Conservation (phyloP, 1,284 basidiomycete genomes). For the Microbotryum silenes-acaulis region DNA sequence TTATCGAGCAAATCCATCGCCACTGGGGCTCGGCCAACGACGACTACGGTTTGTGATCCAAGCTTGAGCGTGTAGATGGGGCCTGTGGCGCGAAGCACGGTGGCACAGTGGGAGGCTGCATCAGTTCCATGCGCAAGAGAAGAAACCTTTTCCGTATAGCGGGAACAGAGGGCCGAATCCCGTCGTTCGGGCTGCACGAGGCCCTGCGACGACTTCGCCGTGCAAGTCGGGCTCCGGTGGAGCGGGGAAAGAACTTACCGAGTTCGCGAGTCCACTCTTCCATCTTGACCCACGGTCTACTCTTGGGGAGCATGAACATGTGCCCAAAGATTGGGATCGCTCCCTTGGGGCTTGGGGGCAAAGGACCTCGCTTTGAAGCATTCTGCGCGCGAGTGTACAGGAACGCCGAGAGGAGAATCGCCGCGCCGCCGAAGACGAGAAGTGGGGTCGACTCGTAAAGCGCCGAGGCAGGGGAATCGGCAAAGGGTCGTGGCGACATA, state of each 20-base stretch:
- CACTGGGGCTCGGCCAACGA: conserved; percentile 31
- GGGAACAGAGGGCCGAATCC: no score
- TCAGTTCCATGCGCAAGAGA: not conserved
- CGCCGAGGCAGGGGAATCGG: no score
- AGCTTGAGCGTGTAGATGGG: conserved; percentile 36
- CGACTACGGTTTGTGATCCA: conserved; percentile 29
- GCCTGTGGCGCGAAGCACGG: conserved; percentile 13
- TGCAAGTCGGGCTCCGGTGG: not conserved
- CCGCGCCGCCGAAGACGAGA: not conserved
- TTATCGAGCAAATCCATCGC: conserved; percentile 38
- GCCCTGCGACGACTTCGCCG: no score
- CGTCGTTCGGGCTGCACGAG: no score
- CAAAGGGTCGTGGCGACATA: no score
- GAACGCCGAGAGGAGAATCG: not conserved
- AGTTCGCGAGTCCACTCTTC: conserved; percentile 32
- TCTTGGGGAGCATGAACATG: conserved; percentile 31
- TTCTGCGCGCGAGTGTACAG: not conserved
- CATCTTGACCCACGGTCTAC: conserved; percentile 32
- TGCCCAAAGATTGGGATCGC: conserved; percentile 32
- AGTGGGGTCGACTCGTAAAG: not conserved
- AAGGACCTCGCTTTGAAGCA: not conserved
- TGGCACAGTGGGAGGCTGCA: not conserved
- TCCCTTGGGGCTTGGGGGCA: conserved; percentile 11
- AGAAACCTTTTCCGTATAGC: no score
- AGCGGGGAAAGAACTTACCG: conserved; percentile 6